Percentiles rank a stretch among this genome's conserved stretches.
Conservation (phyloP, 1,139 yeast species). For the Suhomyces terraborum region DNA sequence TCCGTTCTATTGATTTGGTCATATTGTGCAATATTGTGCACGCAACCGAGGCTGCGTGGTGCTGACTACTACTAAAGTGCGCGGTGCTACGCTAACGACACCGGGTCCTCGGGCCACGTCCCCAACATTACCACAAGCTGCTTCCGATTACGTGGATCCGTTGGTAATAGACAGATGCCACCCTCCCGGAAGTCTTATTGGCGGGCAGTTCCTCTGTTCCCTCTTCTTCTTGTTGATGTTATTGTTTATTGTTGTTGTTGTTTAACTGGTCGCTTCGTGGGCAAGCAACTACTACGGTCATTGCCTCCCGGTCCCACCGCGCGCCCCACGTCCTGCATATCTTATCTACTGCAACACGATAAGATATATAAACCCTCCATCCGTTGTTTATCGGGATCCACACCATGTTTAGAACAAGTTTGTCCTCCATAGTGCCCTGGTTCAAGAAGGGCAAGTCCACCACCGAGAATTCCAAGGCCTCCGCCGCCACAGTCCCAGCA, state of each 20-base stretch:
- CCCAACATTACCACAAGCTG: too few species aligned
- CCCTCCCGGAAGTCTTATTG: too few species aligned
- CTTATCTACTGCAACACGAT: slow-evolving; percentile 11
- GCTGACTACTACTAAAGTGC: too few species aligned
- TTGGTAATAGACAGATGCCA: too few species aligned
- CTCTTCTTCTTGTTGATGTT: too few species aligned
- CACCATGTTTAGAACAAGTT: slow-evolving; percentile 25
- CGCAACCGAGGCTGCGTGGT: background rate
- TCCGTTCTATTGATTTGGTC: background rate
- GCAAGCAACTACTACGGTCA: slow-evolving; percentile 4
- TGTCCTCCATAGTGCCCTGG: slow-evolving; percentile 22
- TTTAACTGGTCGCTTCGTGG: too few species aligned
- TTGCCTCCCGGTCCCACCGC: slow-evolving; percentile 4
- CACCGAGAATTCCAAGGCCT: slow-evolving; percentile 2
- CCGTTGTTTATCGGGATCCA: slow-evolving; percentile 7
- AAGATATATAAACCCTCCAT: slow-evolving; percentile 10
- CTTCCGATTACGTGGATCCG: too few species aligned
- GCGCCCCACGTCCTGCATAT: slow-evolving; percentile 12
- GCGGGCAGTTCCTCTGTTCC: too few species aligned
- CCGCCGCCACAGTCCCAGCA: slow-evolving; percentile 1
- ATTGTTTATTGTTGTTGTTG: too few species aligned
- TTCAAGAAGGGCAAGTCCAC: slow-evolving; percentile 19
- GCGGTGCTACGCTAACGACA: too few species aligned
- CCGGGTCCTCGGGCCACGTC: too few species aligned
- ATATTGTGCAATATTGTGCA: too few species aligned